phyloP scores from a whole-genome alignment of 2,329 filamentous ascomycete genomes.

The Epichloe gansuensis region DNA sequence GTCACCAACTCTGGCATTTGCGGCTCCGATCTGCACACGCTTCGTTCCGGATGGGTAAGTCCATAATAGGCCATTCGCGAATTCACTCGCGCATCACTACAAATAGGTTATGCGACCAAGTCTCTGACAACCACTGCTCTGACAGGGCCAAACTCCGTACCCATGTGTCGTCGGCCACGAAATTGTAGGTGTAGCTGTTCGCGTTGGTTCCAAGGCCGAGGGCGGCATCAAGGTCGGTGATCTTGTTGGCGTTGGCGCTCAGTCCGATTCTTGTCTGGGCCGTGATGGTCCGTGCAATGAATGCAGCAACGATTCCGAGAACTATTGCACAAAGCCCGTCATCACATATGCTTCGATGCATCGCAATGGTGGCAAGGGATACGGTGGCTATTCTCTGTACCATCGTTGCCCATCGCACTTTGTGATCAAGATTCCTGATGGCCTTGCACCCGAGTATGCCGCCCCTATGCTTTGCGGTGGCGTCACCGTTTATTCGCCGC shows the following conservation, averaged over 20 bases:
- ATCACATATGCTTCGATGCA: slow-evolving; percentile 37
- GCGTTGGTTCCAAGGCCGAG: slow-evolving; percentile 35
- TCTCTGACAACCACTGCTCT: not conserved
- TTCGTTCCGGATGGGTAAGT: slow-evolving; percentile 39
- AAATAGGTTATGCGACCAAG: not conserved
- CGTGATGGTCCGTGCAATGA: slow-evolving; percentile 26
- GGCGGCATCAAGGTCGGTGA: slow-evolving; percentile 44
- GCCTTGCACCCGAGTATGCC: slow-evolving; percentile 25
- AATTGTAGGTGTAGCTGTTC: slow-evolving; percentile 46
- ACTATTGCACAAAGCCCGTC: slow-evolving; percentile 30
- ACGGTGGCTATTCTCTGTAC: slow-evolving; percentile 37
- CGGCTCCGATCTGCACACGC: slow-evolving; percentile 46
- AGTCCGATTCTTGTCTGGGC: slow-evolving; percentile 40
- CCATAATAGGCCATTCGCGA: not conserved
- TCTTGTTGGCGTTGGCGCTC: slow-evolving; percentile 50
- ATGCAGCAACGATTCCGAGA: slow-evolving; percentile 27
- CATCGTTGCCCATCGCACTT: slow-evolving; percentile 31
- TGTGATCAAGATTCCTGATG: slow-evolving; percentile 33
- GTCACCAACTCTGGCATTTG: slow-evolving; percentile 55
- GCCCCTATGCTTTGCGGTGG: slow-evolving; percentile 61
- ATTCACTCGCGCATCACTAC: not conserved
- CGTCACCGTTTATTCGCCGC: slow-evolving; percentile 52
- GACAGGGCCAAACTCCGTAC: slow-evolving; percentile 12
- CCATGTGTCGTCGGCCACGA: slow-evolving; percentile 50
- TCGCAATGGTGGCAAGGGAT: slow-evolving; percentile 15